Evolutionary conservation across 345 rosid species (phyloP), one percentile per base, ranked within the genome.

Genomic region (Luvunga scandens): DNA sequence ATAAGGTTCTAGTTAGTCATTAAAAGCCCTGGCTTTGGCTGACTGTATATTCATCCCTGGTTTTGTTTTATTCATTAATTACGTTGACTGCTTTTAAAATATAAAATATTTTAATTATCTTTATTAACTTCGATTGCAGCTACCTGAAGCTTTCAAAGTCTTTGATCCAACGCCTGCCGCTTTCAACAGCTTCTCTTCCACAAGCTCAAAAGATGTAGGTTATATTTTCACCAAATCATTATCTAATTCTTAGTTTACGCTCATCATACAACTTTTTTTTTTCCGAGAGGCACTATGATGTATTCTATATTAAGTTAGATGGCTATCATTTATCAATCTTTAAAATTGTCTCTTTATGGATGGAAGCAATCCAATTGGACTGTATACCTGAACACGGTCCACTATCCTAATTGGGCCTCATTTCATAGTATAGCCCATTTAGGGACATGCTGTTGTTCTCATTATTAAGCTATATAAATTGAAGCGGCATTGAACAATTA

Each of bases 61-160:
- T 18, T 38, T 48, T 42, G 4, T 45, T 45, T 0, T 45, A 13
- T 12, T 3, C 50, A 13, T 45, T 45, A 45, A 3, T 45, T 13
- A 45, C 13, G 3, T 42, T 42, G 48, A 42, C 16, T 42, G 48
- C 4, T 42, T 42, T 42, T 42, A 42, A 42, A 9, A 45, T 45
- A 45, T 13, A 14, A 45, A 2, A 45, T 9, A 65, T 28, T 55
- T 24, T 24, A 30, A n/a, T 53, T 21, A 2, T 36, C 3, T 45
- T 33, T 30, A 62, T 56, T 38, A n/a, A 56, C 25, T 19, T 75
- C 7, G 6, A 36, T 34, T 83, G 85, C 88, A 95, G 97, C 80
- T 80, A 45, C 99, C 96, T 12, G 83, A 78, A 68, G 98, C 98
- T 36, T 96, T 96, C 86, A 84, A 91, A 66, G 87, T 94, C n/a